Evolutionary conservation across 805 yeast species (phyloP), one percentile per base, ranked within the genome.

Genomic region (Candida ortonii): DNA sequence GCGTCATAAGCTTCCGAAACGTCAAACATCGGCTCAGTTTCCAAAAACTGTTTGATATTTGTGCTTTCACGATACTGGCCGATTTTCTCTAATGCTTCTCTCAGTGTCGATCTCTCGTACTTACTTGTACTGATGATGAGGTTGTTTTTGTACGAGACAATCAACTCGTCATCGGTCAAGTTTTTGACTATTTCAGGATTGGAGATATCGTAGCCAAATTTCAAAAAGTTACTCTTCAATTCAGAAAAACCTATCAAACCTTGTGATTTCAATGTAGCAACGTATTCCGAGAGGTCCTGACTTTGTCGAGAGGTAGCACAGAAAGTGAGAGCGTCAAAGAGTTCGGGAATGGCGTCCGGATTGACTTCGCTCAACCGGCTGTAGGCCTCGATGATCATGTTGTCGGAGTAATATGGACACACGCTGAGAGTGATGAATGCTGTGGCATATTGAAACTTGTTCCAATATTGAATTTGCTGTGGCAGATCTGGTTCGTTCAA

Each of bases 321-420:
- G 24, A 59, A 68, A 6, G 57, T 61, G 21, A 83, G 53, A 0
- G 81, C 72, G 52, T 83, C 88, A 45, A 76, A 70, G 44, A 79
- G 80, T 21, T 62, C 54, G 1, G 83, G 77, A 2, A 52, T 42
- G 29, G 68, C 61, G 0, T 44, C 52, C 0, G 73, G 68, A 51
- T 81, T 85, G 30, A 64, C 37, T 0, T 41, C 33, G 4, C 54
- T 46, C 34, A 70, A 65, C 0, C 55, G 50, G 14, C 70, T 65
- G 49, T 71, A 83, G 24, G 75, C 65, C 13, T 61, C 59, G 10
- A 67, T 64, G 9, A 83, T 61, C 20, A 64, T 54, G 12, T 67
- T 62, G 41, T 77, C 82, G 16, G 64, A 47, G 49, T 76, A 78
- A 42, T 66, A 66, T 13, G 70, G 69, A 10, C 67, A 63, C 0